Evolutionary conservation across 805 yeast genomes (phyloP), one percentile per base, ranked within the genome.

Genomic region (Kazachstania kunashirensis): DNA sequence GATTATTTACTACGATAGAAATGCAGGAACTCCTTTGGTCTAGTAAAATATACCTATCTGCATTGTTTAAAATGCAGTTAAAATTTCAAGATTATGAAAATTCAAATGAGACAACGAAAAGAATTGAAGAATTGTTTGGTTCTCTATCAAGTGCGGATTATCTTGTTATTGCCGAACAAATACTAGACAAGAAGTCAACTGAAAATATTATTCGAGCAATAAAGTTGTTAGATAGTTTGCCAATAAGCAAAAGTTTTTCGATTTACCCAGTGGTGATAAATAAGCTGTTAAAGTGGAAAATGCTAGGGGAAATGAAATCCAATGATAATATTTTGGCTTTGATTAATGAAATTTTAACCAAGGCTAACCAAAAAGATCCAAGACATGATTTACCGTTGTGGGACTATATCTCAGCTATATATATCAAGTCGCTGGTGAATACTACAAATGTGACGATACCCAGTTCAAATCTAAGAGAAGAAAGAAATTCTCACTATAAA

Each of bases 71-170:
- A 14, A 45, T 53, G 52, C 59, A 55, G 26, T 29, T 56, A 15
- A 34, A 35, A 6, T 56, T 55, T 29, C 45, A 48, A n/a, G 58
- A 54, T 30, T 46, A 56, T 12, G 39, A 37, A 10, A 55, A 57
- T 33, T 57, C 55, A 7, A 53, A 55, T 29, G 37, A 42, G 13
- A 48, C 49, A 3, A 34, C 53, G 7, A 47, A 44, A 29, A 48
- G 48, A 25, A 55, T 55, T 11, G 40, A 27, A 1, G 47, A 44
- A 1, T 39, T 31, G n/a, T 46, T 42, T 32, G 52, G 49, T 4
- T 31, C 34, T 12, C 40, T 47, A 12, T 50, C 55, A 2, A 37
- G 43, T 15, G 47, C 46, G 10, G 46, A 51, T 34, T 49, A 50
- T 24, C 44, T 42, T 24, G 47, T 52, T 1, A 44, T 56, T 6